phyloP scores from a whole-genome alignment of 2,329 filamentous ascomycete species.

The Colletotrichum siamense region DNA sequence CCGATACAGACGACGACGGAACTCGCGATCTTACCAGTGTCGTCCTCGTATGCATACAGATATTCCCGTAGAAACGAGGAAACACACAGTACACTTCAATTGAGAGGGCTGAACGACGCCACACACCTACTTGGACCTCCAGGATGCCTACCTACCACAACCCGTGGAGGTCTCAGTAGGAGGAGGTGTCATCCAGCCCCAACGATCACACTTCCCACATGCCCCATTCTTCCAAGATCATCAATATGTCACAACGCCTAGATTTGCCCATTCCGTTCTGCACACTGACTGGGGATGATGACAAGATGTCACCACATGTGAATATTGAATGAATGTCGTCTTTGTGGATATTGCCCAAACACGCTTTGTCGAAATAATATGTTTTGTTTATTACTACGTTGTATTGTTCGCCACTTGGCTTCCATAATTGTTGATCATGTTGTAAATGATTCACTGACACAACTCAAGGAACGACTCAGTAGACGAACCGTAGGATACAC shows the following conservation, averaged over 20 bases:
- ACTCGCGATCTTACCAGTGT: not conserved
- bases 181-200: too few relatives aligned
- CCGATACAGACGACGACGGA: not conserved
- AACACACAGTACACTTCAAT: not conserved
- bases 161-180: too few relatives aligned
- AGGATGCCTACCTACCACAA: too few relatives aligned
- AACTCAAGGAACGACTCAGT: not conserved
- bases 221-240: not conserved
- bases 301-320: not conserved
- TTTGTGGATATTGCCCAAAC: not conserved
- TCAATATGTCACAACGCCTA: not conserved
- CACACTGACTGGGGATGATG: not conserved
- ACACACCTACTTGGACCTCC: too few relatives aligned
- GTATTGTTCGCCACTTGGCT: not conserved
- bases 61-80: not conserved
- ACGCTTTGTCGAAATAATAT: not conserved
- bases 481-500: not conserved
- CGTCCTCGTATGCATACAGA: rapidly evolving
- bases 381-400: not conserved
- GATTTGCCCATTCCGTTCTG: not conserved
- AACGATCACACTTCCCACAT: not conserved
- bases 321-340: not conserved
- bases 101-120: too few relatives aligned
- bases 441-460: not conserved
- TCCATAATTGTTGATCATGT: not conserved